These are phyloP conservation scores for Orbilia blumenaviensis DNA, from an alignment of 2,329 filamentous ascomycete species.

Conservation along the genomic window DNA sequence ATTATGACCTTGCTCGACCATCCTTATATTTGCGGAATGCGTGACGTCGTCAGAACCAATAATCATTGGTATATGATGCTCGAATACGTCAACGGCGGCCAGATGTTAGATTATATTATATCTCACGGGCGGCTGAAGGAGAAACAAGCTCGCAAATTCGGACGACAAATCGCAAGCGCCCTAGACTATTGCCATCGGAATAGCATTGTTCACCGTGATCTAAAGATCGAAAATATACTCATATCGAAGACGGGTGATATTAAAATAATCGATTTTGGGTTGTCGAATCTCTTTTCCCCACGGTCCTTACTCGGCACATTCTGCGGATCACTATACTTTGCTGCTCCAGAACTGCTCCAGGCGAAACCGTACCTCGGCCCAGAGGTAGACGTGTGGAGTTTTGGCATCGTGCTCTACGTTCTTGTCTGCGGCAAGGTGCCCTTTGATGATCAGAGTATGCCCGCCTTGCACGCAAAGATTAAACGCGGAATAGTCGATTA, in stretches of 20 bases:
- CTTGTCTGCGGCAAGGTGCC: conserved; percentile 83
- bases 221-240: conserved; percentile 96
- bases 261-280: conserved; percentile 97
- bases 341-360: conserved; percentile 95
- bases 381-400: conserved; percentile 98
- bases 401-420: conserved; percentile 88
- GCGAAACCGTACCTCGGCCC: conserved; percentile 97
- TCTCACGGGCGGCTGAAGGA: conserved; percentile 91
- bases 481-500: conserved; percentile 93
- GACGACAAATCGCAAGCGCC: conserved; percentile 98
- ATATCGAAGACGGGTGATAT: conserved; percentile 96
- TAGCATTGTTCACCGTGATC: conserved; percentile 96
- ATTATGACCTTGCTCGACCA: conserved; percentile 94
- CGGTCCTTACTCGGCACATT: conserved; percentile 99
- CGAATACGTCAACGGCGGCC: conserved; percentile 95
- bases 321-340: conserved; percentile 97
- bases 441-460: conserved; percentile 98
- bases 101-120: conserved; percentile 98
- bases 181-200: conserved; percentile 99
- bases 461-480: conserved; percentile 96
- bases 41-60: conserved; percentile 86
- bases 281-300: conserved; percentile 99
- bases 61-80: conserved; percentile 99
- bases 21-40: conserved; percentile 99
- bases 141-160: conserved; percentile 90